Evolutionary conservation across 768 basidiomycete genomes (phyloP).

Genomic region (Lactarius tabidus): DNA sequence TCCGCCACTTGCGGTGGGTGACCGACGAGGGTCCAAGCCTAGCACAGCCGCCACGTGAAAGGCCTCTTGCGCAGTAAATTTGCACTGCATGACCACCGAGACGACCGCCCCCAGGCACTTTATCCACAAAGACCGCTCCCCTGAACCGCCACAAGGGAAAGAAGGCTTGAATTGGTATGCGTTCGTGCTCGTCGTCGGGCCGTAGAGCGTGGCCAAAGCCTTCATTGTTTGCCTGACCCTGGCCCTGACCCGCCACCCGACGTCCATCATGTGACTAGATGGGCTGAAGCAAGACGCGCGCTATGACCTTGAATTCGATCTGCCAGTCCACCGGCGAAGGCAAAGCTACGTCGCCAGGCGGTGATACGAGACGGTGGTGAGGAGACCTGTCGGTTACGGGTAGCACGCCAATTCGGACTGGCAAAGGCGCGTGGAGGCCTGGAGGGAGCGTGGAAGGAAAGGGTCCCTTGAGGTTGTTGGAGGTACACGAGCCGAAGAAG

Average conservation of each 20-base stretch:
- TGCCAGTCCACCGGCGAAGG: background rate
- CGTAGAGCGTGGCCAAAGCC: background rate
- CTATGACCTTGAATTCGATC: background rate
- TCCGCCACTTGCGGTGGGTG: background rate
- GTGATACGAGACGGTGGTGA: background rate
- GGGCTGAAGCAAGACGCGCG: background rate
- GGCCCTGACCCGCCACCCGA: background rate
- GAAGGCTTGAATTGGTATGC: background rate
- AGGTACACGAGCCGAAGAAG: background rate
- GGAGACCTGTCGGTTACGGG: background rate
- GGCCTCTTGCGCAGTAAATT: background rate
- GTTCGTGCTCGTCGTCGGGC: too few species aligned
- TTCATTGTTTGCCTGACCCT: background rate
- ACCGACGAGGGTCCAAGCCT: background rate
- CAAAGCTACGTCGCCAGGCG: background rate
- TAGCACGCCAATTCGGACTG: background rate
- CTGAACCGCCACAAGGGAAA: background rate
- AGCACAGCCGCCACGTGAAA: background rate
- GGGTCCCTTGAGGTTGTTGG: background rate
- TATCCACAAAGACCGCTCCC: background rate
- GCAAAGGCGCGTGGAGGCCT: background rate
- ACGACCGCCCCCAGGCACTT: background rate
- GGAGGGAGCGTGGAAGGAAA: background rate
- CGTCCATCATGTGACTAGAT: background rate
- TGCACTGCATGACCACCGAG: background rate